phyloP scores from a whole-genome alignment of 2,329 filamentous ascomycete species.

The Aureobasidium sp. region DNA sequence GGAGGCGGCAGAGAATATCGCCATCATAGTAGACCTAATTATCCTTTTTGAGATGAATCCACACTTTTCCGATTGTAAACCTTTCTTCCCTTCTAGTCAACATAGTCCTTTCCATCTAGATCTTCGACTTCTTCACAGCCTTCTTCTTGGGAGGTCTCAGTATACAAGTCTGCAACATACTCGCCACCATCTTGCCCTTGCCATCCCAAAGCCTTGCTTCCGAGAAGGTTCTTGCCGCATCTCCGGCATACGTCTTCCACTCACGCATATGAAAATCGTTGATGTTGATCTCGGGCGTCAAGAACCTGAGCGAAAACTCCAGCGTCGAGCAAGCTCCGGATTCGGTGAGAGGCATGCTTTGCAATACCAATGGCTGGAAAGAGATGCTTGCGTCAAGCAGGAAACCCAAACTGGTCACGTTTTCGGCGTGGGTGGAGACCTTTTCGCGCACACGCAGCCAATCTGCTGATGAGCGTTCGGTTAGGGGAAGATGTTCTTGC shows the following conservation, averaged over 20 bases:
- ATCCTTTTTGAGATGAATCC: too few relatives aligned
- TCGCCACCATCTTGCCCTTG: constrained; percentile 37
- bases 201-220: constrained; percentile 41
- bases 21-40: constrained; percentile 17
- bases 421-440: constrained; percentile 24
- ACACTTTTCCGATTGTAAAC: too few relatives aligned
- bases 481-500: constrained; percentile 33
- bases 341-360: constrained; percentile 38
- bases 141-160: constrained; percentile 21
- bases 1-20: constrained; percentile 33
- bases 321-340: constrained; percentile 37
- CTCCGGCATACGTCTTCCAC: constrained; percentile 31
- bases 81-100: too few relatives aligned
- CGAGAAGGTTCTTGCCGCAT: constrained; percentile 36
- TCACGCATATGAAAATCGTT: constrained; percentile 39
- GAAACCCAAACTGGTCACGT: constrained; percentile 35
- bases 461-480: constrained; percentile 34
- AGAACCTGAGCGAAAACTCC: constrained; percentile 44
- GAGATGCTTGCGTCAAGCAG: constrained; percentile 38
- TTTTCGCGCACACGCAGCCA: constrained; percentile 30
- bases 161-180: constrained; percentile 42
- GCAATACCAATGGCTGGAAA: constrained; percentile 38
- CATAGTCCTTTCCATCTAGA: background rate
- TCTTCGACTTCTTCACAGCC: background rate
- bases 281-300: constrained; percentile 33